A percentile compares a stretch with the other conserved stretches of the same genome.
phyloP scores from a whole-genome alignment of 176 grass and related monocot genomes.

The Guadua angustifolia region DNA sequence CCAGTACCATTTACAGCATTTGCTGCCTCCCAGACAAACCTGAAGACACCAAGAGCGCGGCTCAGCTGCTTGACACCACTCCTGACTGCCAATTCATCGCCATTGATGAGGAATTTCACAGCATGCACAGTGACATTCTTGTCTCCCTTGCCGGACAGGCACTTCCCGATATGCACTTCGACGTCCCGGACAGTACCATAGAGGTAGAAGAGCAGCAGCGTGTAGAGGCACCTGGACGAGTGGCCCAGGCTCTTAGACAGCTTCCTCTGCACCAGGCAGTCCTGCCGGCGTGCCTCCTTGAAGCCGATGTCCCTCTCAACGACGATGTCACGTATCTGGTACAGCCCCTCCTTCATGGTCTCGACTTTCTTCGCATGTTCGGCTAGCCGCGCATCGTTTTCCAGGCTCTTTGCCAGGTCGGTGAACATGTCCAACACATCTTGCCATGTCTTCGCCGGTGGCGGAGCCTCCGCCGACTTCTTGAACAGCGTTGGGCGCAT shows the following conservation, averaged over 20 bases:
- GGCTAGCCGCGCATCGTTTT: conserved; percentile 39
- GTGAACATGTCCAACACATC: conserved; percentile 83
- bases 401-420: conserved; percentile 66
- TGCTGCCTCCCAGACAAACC: conserved; percentile 75
- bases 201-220: conserved; percentile 81
- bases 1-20: conserved; percentile 4
- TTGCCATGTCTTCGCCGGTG: conserved; percentile 65
- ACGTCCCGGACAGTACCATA: conserved; percentile 67
- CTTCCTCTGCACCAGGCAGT: conserved; percentile 76
- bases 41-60: conserved; percentile 58
- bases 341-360: conserved; percentile 76
- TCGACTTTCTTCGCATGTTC: conserved; percentile 63
- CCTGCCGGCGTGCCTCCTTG: conserved; percentile 76
- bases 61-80: conserved; percentile 60
- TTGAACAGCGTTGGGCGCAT: conserved; percentile 63
- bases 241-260: conserved; percentile 72
- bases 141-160: conserved; percentile 34
- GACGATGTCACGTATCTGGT: conserved; percentile 68
- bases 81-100: conserved; percentile 51
- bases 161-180: conserved; percentile 56
- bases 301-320: conserved; percentile 68
- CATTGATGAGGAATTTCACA: conserved; percentile 44
- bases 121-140: conserved; percentile 51
- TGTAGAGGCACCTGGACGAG: conserved; percentile 81
- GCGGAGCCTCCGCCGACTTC: conserved; percentile 37